phyloP scores from a whole-genome alignment of 176 grass and related monocot genomes.

The Ampelocalamus luodianensis region DNA sequence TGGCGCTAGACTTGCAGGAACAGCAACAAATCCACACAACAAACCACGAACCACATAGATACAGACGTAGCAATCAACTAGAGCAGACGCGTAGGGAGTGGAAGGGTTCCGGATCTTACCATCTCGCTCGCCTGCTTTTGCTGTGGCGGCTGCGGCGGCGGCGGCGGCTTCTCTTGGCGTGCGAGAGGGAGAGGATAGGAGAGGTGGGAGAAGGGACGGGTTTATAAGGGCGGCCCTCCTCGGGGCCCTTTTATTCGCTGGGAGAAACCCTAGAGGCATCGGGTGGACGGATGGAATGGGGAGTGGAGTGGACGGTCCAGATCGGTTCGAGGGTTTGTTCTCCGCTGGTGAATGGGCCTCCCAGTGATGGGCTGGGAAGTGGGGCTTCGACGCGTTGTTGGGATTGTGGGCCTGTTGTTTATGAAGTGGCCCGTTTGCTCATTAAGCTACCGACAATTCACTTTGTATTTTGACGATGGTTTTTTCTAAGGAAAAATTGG shows the following conservation, averaged over 20 bases:
- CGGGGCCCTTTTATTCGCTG: neutral
- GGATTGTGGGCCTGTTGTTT: neutral
- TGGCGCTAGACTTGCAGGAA: neutral
- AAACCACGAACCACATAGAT: neutral
- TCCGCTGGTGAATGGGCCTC: neutral
- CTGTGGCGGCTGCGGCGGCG: slow-evolving; percentile 21
- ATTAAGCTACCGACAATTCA: neutral
- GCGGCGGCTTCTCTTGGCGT: slow-evolving; percentile 18
- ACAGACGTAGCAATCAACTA: neutral
- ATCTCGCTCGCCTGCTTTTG: slow-evolving; percentile 40
- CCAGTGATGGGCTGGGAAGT: neutral
- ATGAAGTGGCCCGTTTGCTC: neutral
- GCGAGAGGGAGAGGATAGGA: slow-evolving; percentile 21
- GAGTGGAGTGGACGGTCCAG: slow-evolving; percentile 33
- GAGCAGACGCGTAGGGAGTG: neutral
- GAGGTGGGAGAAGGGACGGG: neutral
- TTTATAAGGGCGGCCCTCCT: neutral
- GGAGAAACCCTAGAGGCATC: neutral
- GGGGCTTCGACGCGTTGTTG: neutral
- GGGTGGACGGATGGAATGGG: slow-evolving; percentile 13
- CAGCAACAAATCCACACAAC: neutral
- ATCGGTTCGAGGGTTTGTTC: slow-evolving; percentile 1
- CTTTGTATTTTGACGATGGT: neutral
- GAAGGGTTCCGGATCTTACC: slow-evolving; percentile 34
- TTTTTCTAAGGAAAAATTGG: too few species aligned